phyloP scores from a whole-genome alignment of 768 basidiomycete genomes.

The Strobilomyces confusus region DNA sequence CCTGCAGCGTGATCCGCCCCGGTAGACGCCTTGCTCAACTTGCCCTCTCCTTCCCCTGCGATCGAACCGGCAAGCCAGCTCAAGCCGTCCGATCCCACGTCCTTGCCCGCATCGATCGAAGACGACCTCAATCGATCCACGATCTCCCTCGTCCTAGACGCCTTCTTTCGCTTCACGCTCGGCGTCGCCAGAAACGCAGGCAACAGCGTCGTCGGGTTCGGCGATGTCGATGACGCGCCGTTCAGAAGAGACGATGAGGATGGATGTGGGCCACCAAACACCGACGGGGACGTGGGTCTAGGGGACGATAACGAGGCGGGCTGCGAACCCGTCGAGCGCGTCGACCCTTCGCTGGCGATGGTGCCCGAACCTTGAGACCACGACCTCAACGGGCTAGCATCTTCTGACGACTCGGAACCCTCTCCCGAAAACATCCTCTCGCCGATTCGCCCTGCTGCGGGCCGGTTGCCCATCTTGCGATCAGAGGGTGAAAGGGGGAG shows the following conservation, averaged over 20 bases:
- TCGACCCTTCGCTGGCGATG: constrained; percentile 1
- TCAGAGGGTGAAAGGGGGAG: constrained; percentile 14
- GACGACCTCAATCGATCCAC: constrained; percentile 26
- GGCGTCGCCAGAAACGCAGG: constrained; percentile 24
- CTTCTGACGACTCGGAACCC: not conserved
- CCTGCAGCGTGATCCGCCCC: constrained; percentile 7
- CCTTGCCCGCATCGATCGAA: constrained; percentile 22
- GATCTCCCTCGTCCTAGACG: constrained; percentile 29
- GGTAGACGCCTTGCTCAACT: not conserved
- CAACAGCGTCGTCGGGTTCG: constrained; percentile 15
- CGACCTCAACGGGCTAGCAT: constrained; percentile 6
- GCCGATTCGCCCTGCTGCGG: not conserved
- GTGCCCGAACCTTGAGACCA: constrained; percentile 12
- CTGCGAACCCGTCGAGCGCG: constrained; percentile 10
- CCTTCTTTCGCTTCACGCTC: constrained; percentile 21
- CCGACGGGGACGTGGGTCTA: constrained; percentile 4
- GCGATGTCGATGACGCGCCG: not conserved
- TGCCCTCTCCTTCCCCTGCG: constrained; percentile 5
- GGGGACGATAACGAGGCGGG: constrained; percentile 8
- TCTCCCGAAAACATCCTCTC: constrained; percentile 1
- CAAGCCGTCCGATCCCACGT: not conserved
- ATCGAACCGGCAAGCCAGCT: constrained; percentile 15
- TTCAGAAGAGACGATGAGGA: constrained; percentile 6
- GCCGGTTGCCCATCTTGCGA: not conserved
- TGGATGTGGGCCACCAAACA: constrained; percentile 7